Percentiles rank a stretch among this genome's conserved stretches.
These are phyloP conservation scores for Nakazawaea pomicola DNA, from an alignment of 805 yeast genomes.

Conservation along the genomic window DNA sequence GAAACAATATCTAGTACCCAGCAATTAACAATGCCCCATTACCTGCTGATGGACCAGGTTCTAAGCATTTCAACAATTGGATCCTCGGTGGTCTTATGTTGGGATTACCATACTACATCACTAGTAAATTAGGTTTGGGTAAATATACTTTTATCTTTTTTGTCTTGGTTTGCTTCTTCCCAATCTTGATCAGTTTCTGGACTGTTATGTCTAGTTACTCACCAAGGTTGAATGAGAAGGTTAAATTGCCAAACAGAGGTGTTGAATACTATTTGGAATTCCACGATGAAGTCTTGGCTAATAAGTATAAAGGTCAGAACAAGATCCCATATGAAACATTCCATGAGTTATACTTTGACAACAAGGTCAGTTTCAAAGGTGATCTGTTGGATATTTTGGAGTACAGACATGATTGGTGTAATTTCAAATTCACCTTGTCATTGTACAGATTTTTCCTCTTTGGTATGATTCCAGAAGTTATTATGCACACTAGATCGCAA, in stretches of 20 bases:
- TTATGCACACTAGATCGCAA: conserved; percentile 87
- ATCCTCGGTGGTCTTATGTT: conserved; percentile 43
- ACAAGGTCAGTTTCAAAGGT: conserved; percentile 83
- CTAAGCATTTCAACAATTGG: conserved; percentile 66
- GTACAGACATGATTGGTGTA: conserved; percentile 89
- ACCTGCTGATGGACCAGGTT: conserved; percentile 90
- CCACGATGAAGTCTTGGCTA: conserved; percentile 65
- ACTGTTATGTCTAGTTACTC: conserved; percentile 68
- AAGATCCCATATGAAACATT: conserved; percentile 92
- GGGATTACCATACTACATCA: conserved; percentile 57
- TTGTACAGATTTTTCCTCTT: conserved; percentile 76
- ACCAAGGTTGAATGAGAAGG: conserved; percentile 79
- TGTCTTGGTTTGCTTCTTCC: conserved; percentile 49
- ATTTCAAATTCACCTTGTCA: conserved; percentile 69
- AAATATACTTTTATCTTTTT: conserved; percentile 62
- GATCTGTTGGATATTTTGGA: conserved; percentile 81
- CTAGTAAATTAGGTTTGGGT: conserved; percentile 67
- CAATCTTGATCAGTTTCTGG: conserved; percentile 82
- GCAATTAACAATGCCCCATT: conserved; percentile 81
- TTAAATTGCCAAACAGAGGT: conserved; percentile 67
- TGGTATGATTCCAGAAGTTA: conserved; percentile 90
- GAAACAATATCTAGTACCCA: conserved; percentile 38
- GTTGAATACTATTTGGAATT: conserved; percentile 77
- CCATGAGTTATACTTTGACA: conserved; percentile 80
- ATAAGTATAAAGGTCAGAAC: conserved; percentile 62